Percentiles rank a stretch among this genome's conserved stretches.
These are phyloP conservation scores for Carex myosuroides DNA, from an alignment of 176 grass and related monocot species.

Conservation along the genomic window DNA sequence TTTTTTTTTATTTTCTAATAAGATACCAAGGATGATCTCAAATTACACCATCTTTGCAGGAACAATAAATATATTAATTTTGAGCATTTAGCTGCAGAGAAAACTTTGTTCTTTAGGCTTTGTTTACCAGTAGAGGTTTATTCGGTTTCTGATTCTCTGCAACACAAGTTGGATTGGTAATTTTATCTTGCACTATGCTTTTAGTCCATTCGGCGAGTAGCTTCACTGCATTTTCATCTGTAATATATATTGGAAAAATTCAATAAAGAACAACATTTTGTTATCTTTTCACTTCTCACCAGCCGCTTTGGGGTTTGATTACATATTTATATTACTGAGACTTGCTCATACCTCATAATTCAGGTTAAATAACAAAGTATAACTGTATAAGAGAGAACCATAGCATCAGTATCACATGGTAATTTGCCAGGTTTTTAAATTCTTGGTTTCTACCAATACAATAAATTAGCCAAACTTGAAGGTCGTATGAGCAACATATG, in stretches of 20 bases:
- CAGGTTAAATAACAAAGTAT: neutral
- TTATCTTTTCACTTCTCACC: neutral
- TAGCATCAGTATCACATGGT: neutral
- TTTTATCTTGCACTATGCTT: conserved; percentile 29
- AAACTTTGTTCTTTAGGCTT: neutral
- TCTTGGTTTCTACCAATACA: neutral
- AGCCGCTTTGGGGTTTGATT: neutral
- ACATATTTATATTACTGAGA: neutral
- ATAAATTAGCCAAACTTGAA: neutral
- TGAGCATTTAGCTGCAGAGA: neutral
- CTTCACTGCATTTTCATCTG: conserved; percentile 47
- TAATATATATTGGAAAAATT: neutral
- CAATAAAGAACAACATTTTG: neutral
- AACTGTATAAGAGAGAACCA: neutral
- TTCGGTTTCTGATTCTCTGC: neutral
- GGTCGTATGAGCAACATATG: neutral
- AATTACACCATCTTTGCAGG: neutral
- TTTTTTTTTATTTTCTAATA: neutral
- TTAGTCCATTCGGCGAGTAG: conserved; percentile 57
- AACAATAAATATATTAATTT: neutral
- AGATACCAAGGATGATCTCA: neutral
- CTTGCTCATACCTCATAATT: neutral
- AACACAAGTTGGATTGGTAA: neutral
- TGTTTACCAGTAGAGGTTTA: neutral
- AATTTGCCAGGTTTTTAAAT: neutral